A percentile compares a stretch with the other conserved stretches of the same genome.
phyloP scores from a whole-genome alignment of 345 rosid genomes.

The Ceriops zippeliana region DNA sequence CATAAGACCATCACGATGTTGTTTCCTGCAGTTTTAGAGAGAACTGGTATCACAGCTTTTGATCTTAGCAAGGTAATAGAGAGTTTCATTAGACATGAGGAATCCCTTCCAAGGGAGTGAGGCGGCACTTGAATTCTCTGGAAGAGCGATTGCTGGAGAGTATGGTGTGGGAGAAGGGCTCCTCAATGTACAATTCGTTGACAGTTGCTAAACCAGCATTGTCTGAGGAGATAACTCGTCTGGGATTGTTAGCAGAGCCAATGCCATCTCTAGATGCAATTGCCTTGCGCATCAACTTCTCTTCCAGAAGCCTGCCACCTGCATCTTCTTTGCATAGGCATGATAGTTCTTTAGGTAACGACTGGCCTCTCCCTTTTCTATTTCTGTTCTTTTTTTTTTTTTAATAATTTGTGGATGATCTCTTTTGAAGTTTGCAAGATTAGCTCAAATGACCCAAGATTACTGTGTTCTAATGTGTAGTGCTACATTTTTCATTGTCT shows the following conservation, averaged over 20 bases:
- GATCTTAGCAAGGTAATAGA: constrained; percentile 99
- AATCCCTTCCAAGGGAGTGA: constrained; percentile 92
- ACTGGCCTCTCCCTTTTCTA: not conserved
- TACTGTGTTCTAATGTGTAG: not conserved
- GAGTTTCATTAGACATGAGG: constrained; percentile 96
- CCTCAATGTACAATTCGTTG: constrained; percentile 94
- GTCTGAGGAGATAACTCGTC: constrained; percentile 59
- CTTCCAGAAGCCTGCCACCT: constrained; percentile 22
- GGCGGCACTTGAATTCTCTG: constrained; percentile 91
- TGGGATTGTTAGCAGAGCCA: constrained; percentile 30
- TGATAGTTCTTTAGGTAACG: constrained; percentile 16
- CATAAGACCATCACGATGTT: constrained; percentile 90
- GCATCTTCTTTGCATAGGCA: constrained; percentile 18
- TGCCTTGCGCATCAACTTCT: constrained; percentile 24
- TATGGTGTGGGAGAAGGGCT: constrained; percentile 98
- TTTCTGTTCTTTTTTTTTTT: not conserved
- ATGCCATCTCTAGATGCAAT: constrained; percentile 36
- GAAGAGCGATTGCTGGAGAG: constrained; percentile 97
- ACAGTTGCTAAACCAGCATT: constrained; percentile 73
- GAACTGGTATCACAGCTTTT: constrained; percentile 97
- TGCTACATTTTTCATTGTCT: not conserved
- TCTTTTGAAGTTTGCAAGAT: not conserved
- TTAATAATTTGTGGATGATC: too few relatives aligned
- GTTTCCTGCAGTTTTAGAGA: constrained; percentile 93
- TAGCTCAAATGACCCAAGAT: not conserved